phyloP scores from a whole-genome alignment of 75 land plant genomes.

The Pinus albicaulis region DNA sequence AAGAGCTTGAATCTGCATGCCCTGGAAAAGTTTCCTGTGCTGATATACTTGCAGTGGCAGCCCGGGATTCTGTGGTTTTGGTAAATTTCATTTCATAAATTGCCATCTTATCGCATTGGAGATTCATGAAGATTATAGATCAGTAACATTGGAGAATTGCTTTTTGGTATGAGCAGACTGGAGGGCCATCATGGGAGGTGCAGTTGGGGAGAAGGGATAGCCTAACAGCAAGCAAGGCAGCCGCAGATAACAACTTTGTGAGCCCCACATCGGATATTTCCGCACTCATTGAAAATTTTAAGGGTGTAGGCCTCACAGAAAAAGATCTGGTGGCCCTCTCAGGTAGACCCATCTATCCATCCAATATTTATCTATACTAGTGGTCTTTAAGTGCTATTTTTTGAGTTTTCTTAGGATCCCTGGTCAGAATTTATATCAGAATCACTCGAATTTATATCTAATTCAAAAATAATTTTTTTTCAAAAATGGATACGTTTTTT shows the following conservation, averaged over 20 bases:
- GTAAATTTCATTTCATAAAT: background rate
- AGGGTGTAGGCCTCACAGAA: conserved; percentile 49
- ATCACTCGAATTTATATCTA: no score
- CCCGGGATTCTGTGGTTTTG: conserved; percentile 10
- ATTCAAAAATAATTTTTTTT: no score
- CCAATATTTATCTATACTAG: no score
- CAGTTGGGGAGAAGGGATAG: conserved; percentile 64
- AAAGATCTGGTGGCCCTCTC: conserved; percentile 80
- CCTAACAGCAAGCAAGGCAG: conserved; percentile 43
- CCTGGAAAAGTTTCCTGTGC: conserved; percentile 16
- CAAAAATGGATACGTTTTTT: no score
- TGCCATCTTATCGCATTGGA: no score
- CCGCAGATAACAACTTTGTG: conserved; percentile 50
- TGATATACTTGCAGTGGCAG: conserved; percentile 21
- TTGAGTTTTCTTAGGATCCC: no score
- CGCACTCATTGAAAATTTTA: conserved; percentile 41
- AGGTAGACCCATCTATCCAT: conserved; percentile 28
- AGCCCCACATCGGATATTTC: conserved; percentile 50
- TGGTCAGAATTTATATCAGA: no score
- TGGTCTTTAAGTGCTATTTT: no score
- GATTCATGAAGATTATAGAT: no score
- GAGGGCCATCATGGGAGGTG: conserved; percentile 66
- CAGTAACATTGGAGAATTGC: no score
- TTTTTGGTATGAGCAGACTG: conserved; percentile 24
- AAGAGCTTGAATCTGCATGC: conserved; percentile 15